Evolutionary conservation across 2,329 filamentous ascomycete genomes (phyloP).

Genomic region (Aureobasidium sp.): DNA sequence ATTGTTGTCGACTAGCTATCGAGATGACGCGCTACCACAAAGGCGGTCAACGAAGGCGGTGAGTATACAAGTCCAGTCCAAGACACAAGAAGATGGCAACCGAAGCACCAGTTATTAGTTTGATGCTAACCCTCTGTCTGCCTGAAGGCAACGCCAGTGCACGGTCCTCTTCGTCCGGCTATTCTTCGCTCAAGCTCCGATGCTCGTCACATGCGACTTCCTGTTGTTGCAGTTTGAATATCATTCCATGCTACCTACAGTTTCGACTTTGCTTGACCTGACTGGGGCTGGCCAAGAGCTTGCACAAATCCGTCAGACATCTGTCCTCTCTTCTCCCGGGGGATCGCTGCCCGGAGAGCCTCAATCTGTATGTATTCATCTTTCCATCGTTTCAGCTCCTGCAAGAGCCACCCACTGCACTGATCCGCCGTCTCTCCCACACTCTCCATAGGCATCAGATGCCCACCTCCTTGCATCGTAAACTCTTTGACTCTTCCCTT

Average conservation of each 20-base stretch:
- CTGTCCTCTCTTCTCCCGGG: slow-evolving; percentile 19
- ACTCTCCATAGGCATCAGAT: slow-evolving; percentile 77
- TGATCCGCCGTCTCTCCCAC: slow-evolving; percentile 57
- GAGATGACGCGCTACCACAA: background rate
- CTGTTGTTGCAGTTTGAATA: background rate
- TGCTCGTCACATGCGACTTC: background rate
- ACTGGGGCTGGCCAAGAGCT: slow-evolving; percentile 10
- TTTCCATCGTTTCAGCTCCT: slow-evolving; percentile 28
- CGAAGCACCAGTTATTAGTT: background rate
- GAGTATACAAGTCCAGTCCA: background rate
- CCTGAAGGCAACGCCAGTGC: background rate
- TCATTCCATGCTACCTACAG: slow-evolving; percentile 4
- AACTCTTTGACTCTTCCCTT: slow-evolving; percentile 60
- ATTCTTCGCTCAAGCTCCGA: background rate
- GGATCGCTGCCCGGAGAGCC: slow-evolving; percentile 4
- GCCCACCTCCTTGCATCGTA: slow-evolving; percentile 57
- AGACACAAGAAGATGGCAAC: background rate
- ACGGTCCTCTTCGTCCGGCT: background rate
- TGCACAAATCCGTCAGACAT: slow-evolving; percentile 22
- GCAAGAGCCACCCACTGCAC: slow-evolving; percentile 27
- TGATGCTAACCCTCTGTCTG: background rate
- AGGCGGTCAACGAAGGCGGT: slow-evolving; percentile 5
- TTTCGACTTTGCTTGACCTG: slow-evolving; percentile 15
- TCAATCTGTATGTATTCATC: slow-evolving; percentile 18
- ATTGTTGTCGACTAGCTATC: background rate